phyloP scores from a whole-genome alignment of 2,329 filamentous ascomycete genomes.

The Fusarium agapanthi region DNA sequence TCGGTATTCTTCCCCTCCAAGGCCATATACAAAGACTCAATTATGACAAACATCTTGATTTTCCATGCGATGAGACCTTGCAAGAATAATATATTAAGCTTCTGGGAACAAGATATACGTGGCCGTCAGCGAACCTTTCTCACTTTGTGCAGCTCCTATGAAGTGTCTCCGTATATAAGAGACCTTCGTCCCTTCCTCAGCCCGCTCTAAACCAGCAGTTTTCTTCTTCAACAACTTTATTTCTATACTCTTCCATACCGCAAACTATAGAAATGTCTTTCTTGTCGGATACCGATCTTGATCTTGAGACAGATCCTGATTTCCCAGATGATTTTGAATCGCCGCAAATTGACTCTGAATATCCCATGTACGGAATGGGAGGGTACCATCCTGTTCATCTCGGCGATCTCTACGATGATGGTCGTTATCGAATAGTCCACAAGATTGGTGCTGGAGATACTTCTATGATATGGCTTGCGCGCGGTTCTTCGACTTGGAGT shows the following conservation, averaged over 20 bases:
- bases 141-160: not conserved
- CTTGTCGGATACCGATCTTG: not conserved
- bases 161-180: not conserved
- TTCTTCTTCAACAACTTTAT: no score
- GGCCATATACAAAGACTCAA: not conserved
- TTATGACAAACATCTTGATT: not conserved
- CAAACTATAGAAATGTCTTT: not conserved
- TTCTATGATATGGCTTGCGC: not conserved
- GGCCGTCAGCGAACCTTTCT: not conserved
- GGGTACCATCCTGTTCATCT: not conserved
- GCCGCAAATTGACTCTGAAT: not conserved
- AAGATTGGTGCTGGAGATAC: not conserved
- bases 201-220: accelerated
- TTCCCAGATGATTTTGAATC: not conserved
- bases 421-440: not conserved
- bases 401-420: not conserved
- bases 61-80: no score
- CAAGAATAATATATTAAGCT: accelerated
- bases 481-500: not conserved
- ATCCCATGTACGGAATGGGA: not conserved
- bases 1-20: no score
- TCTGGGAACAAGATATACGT: accelerated
- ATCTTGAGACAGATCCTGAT: not conserved
- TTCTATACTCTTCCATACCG: accelerated
- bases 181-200: not conserved